phyloP scores from a whole-genome alignment of 257 asterid genomes.

The Knoxia roxburghii region DNA sequence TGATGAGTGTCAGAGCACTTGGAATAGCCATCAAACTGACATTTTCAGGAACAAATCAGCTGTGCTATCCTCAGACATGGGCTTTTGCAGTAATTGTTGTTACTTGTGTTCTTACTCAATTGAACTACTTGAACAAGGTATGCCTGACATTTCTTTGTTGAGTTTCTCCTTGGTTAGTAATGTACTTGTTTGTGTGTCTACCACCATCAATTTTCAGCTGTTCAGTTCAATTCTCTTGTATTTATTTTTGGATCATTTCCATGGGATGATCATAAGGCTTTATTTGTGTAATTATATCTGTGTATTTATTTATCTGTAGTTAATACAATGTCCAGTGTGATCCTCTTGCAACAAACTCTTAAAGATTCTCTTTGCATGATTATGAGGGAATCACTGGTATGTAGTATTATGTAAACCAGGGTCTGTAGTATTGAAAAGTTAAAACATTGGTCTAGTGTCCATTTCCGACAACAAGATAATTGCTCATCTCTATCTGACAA shows the following conservation, averaged over 20 bases:
- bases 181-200: not conserved
- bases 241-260: not conserved
- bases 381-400: not conserved
- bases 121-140: slow-evolving; percentile 50
- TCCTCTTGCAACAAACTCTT: slow-evolving; percentile 1
- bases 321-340: not conserved
- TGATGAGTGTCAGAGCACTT: slow-evolving; percentile 49
- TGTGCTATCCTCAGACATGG: slow-evolving; percentile 51
- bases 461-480: too few species aligned
- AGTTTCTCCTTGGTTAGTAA: not conserved
- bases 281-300: not conserved
- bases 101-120: slow-evolving; percentile 39
- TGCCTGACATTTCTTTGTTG: not conserved
- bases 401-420: not conserved
- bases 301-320: not conserved
- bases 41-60: slow-evolving; percentile 39
- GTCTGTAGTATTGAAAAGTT: not conserved
- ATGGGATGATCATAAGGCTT: not conserved
- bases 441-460: not conserved
- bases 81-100: slow-evolving; percentile 26
- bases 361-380: not conserved
- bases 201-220: not conserved
- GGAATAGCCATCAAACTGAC: slow-evolving; percentile 51
- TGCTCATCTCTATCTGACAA: not conserved
- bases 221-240: not conserved